These are phyloP conservation scores for Beauveria medogensis DNA, from an alignment of 2,329 filamentous ascomycete species.

Conservation along the genomic window DNA sequence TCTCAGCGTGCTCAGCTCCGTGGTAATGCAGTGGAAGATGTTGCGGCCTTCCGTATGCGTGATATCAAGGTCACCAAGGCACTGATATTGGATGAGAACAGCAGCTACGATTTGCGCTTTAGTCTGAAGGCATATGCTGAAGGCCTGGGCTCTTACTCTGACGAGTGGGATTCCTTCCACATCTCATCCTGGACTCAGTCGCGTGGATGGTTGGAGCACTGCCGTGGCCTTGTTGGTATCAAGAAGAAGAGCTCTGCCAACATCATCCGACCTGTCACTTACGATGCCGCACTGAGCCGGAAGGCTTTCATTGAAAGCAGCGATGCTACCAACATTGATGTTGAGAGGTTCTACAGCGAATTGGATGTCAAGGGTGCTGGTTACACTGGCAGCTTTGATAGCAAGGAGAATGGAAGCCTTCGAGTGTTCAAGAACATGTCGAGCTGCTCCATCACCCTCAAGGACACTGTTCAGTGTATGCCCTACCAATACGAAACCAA, in stretches of 20 bases:
- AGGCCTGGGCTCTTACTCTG: constrained; percentile 26
- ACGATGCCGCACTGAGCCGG: constrained; percentile 11
- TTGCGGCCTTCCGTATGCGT: constrained; percentile 15
- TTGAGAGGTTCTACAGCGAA: constrained; percentile 20
- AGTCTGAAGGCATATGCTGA: constrained; percentile 21
- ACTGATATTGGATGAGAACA: constrained; percentile 19
- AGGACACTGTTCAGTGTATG: constrained; percentile 37
- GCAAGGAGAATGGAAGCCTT: constrained; percentile 11
- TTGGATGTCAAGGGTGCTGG: constrained; percentile 19
- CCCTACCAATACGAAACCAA: constrained; percentile 34
- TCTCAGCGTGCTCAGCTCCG: constrained; percentile 25
- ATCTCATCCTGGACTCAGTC: constrained; percentile 45
- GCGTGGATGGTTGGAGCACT: constrained; percentile 51
- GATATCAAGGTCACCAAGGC: constrained; percentile 21
- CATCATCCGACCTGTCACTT: constrained; percentile 14
- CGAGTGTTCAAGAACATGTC: constrained; percentile 14
- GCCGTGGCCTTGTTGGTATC: constrained; percentile 42
- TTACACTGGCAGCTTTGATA: constrained; percentile 20
- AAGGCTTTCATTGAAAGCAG: constrained; percentile 8
- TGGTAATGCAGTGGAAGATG: constrained; percentile 16
- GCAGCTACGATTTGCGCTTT: constrained; percentile 19
- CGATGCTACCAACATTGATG: constrained; percentile 8
- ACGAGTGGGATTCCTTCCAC: constrained; percentile 47
- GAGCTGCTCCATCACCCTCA: constrained; percentile 26
- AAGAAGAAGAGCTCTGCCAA: constrained; percentile 17